Evolutionary conservation across 2,329 filamentous ascomycete species (phyloP).

Genomic region (Arthrobotrys sinensis): DNA sequence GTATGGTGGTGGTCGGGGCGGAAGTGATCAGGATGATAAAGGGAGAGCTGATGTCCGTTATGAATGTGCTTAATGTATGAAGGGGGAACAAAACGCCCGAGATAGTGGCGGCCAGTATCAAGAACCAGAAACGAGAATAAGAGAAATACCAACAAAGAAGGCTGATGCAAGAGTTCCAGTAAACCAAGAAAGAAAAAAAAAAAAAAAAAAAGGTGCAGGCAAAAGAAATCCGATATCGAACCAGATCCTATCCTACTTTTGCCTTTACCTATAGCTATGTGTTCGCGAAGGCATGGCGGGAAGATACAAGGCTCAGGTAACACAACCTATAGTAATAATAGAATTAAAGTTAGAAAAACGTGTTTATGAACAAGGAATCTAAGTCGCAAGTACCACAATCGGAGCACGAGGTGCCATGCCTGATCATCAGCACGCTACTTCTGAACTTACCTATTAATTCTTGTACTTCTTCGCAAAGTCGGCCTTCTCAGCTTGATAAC

Average conservation of each 20-base stretch:
- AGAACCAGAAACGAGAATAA: constrained; percentile 2
- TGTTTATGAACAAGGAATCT: not conserved
- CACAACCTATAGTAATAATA: constrained; percentile 35
- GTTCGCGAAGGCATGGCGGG: not conserved
- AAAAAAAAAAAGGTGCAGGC: not conserved
- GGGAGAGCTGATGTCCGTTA: not conserved
- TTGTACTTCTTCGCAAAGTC: constrained; percentile 56
- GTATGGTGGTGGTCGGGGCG: not conserved
- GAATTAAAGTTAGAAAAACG: constrained; percentile 43
- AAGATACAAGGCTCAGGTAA: constrained; percentile 23
- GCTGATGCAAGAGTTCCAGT: constrained; percentile 28
- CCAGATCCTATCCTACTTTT: constrained; percentile 29
- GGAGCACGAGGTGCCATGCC: constrained; percentile 2
- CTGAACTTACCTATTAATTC: constrained; percentile 23
- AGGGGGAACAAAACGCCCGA: not conserved
- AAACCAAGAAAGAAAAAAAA: constrained; percentile 23
- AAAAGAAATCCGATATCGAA: constrained; percentile 53
- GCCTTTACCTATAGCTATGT: constrained; percentile 8
- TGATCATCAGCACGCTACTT: not conserved
- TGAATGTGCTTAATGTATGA: not conserved
- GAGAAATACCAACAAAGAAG: constrained; percentile 18
- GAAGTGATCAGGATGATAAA: constrained; percentile 13
- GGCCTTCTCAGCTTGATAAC: constrained; percentile 40
- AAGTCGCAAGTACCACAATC: constrained; percentile 11
- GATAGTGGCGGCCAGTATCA: not conserved